Conservation (phyloP, 2,329 filamentous ascomycete genomes). For the Pestalotiopsis sp. region DNA sequence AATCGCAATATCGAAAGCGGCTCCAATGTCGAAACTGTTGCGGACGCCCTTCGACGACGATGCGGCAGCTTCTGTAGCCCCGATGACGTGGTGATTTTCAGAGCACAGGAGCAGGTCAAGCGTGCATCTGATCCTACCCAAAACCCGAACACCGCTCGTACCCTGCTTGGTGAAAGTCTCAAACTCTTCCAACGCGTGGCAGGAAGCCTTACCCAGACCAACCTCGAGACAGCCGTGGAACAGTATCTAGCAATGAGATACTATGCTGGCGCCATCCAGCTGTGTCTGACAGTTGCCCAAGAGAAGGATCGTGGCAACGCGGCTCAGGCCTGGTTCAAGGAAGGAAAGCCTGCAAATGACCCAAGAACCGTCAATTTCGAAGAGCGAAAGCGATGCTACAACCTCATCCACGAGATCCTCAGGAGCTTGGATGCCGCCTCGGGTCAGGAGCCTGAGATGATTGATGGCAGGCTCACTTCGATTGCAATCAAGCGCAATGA, state of each 20-base stretch:
- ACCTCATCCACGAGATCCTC: constrained; percentile 83
- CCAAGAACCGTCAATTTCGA: constrained; percentile 68
- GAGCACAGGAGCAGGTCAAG: constrained; percentile 93
- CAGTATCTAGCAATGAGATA: constrained; percentile 85
- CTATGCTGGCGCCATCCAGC: constrained; percentile 88
- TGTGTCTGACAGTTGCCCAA: constrained; percentile 80
- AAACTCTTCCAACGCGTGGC: constrained; percentile 88
- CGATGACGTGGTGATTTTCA: constrained; percentile 97
- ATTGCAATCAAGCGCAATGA: constrained; percentile 80
- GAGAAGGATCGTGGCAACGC: constrained; percentile 86
- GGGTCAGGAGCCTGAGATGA: constrained; percentile 66
- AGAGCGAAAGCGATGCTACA: constrained; percentile 77
- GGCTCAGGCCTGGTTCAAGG: constrained; percentile 84
- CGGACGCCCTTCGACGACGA: constrained; percentile 86
- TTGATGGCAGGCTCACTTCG: constrained; percentile 78
- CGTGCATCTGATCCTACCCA: constrained; percentile 77
- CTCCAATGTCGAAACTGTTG: constrained; percentile 95
- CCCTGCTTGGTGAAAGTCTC: constrained; percentile 84
- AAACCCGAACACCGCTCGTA: constrained; percentile 75
- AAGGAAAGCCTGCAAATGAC: constrained; percentile 74
- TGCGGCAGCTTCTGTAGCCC: constrained; percentile 98
- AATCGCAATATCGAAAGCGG: constrained; percentile 97
- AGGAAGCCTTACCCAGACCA: constrained; percentile 76
- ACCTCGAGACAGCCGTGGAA: constrained; percentile 74
- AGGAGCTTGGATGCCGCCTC: constrained; percentile 74